Percentiles rank a stretch among this genome's conserved stretches.
These are phyloP conservation scores for Heterotrichella gracilis DNA, from an alignment of 352 stramenopile species.

Conservation along the genomic window DNA sequence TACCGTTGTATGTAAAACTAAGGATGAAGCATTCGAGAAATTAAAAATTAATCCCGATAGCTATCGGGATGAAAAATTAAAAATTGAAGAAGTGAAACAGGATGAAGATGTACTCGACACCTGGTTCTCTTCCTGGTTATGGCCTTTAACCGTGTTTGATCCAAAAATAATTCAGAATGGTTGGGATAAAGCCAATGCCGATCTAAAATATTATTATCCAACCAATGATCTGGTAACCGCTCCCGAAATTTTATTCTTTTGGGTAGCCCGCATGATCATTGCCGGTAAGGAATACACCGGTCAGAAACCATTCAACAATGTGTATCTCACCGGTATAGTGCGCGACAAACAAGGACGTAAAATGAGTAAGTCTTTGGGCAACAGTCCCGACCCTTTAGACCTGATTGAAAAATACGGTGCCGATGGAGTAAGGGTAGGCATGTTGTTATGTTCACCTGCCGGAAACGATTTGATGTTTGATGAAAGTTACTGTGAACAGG, in stretches of 20 bases:
- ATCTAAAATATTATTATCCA: not conserved
- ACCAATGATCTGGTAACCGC: not conserved
- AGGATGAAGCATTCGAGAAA: not conserved
- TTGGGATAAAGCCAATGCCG: not conserved
- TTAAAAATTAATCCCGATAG: not conserved
- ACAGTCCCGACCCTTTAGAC: not conserved
- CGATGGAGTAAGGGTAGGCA: not conserved
- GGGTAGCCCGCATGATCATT: not conserved
- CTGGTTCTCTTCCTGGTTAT: not conserved
- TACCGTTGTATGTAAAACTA: not conserved
- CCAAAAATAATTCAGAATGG: not conserved
- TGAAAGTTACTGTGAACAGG: not conserved
- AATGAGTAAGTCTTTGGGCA: not conserved
- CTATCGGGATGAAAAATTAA: no score
- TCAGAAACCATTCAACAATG: not conserved
- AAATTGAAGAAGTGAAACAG: not conserved
- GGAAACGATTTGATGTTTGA: not conserved
- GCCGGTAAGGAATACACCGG: not conserved
- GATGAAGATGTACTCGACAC: not conserved
- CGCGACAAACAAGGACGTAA: not conserved
- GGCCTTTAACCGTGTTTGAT: not conserved
- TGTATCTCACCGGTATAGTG: not conserved
- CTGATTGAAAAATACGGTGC: not conserved
- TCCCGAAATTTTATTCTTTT: not conserved
- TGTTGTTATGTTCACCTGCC: not conserved